Evolutionary conservation across 2,329 filamentous ascomycete genomes (phyloP), one percentile per base, ranked within the genome.

Genomic region (Myrmaecium sp.): DNA sequence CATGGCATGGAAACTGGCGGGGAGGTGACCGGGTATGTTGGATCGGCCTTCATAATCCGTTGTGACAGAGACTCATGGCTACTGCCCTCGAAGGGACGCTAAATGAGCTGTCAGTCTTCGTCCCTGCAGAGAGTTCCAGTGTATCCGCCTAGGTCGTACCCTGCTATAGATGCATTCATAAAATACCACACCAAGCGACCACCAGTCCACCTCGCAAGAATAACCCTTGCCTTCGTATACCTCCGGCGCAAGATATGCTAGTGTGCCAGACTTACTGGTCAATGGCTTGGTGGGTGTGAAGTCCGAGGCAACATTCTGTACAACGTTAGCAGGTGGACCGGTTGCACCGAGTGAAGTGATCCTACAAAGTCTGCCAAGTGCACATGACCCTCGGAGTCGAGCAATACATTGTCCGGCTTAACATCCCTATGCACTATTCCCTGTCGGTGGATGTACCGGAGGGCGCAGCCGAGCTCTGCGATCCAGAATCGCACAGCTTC

Each of bases 81-180:
- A 40, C 74, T 81, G 28, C 82, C 86, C 45, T 94, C 83, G 38
- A 95, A 98, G 13, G 89, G 89, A 41, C 89, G 71, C 81, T 92
- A 44, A 17, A 14, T 20, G 18, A 18, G 15, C 14, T 16, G 16
- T 17, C 23, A 15, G 9, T n/a, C 9, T 5, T 9, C 7, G n/a
- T 20, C 27, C 11, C 5, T 16, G 17, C 29, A 7, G 18, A 20
- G 18, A n/a, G 18, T 20, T n/a, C 18, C 26, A 27, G 46, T 63
- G 27, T 55, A 83, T 82, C 74, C 91, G 95, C 58, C 91, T 93
- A 59, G n/a, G n/a, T 47, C 63, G 27, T 55, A 83, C 82, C 74
- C 91, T 95, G 58, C 91, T 93, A 59, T 95, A 98, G 37, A 98
- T 94, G 64, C 89, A 95, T 53, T 98, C 89, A 52, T 94, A 98